Percentiles rank a stretch among this genome's conserved stretches.
These are phyloP conservation scores for Luffa aegyptiaca DNA, from an alignment of 306 rosid genomes.

Conservation along the genomic window DNA sequence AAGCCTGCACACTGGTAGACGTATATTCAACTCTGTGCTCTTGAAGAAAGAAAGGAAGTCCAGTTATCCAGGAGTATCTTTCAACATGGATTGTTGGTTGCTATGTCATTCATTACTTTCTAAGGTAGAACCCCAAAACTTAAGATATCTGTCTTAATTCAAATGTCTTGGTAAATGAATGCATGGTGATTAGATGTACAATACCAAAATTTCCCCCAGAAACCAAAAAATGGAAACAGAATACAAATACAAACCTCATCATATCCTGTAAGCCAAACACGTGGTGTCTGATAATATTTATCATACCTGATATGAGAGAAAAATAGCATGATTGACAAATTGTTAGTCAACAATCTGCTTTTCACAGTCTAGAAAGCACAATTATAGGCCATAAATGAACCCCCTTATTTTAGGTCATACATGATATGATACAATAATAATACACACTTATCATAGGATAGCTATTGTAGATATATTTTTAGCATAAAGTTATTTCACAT, in stretches of 20 bases:
- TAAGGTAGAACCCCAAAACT: background rate
- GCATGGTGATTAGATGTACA: background rate
- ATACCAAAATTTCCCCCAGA: background rate
- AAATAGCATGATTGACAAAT: slow-evolving; percentile 4
- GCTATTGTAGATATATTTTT: background rate
- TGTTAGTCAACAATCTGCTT: background rate
- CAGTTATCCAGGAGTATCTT: background rate
- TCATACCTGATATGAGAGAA: slow-evolving; percentile 50
- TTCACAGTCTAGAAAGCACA: background rate
- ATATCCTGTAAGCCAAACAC: slow-evolving; percentile 97
- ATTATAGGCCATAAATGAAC: background rate
- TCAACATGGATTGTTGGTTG: background rate
- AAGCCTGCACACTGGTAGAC: background rate
- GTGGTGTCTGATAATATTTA: slow-evolving; percentile 95
- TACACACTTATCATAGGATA: background rate
- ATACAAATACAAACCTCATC: slow-evolving; percentile 62
- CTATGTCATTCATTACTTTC: background rate
- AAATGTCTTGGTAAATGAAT: background rate
- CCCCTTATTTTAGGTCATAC: background rate
- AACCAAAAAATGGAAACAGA: background rate
- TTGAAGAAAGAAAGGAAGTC: background rate
- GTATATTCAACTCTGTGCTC: background rate
- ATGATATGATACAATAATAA: background rate
- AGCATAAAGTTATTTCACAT: background rate
- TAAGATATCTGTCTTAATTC: background rate